Base-by-base conservation (phyloP, 2,329 filamentous ascomycete genomes). In the Xylaria sp. region DNA sequence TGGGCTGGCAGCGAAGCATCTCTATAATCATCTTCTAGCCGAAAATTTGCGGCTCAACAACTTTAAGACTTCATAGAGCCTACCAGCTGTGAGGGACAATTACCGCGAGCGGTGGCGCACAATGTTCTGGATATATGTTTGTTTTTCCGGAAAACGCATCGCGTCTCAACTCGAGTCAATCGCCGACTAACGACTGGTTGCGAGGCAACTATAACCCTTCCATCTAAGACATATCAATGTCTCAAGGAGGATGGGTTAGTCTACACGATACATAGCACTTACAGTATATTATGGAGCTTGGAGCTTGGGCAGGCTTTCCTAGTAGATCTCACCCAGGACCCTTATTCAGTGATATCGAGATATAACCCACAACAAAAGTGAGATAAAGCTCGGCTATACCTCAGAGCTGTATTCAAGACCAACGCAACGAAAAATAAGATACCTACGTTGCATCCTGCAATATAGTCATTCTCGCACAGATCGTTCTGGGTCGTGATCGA, bases 401-500 rank as follows among this genome's bases (percentile, higher is more conserved):
- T 7, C 23, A 59, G 28, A 59, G 55, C 34, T 46, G 13, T 6
- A 37, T 54, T 18, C 5, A 51, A 32, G 32, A 5, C 44, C 20
- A 6, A 9, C 10, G 10, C 10, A 37, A 37, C 10, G 10, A 50
- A n/a, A n/a, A 56, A 32, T 20, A 63, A 56, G 12, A 39, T 39
- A 39, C 4, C 54, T 2, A n/a, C 34, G 13, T 37, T 51, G 50
- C 48, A 32, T 32, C 34, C 15, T 54, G 9, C 10, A 23, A 18
- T 28, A 56, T 56, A 20, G 20, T 39, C 8, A 28, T 63, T 55
- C 52, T 28, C 13, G 41, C 23, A 64, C 32, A 39, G 28, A 23
- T 32, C 12, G 50, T 34, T 57, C 28, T 48, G 56, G 60, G 55
- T 66, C 51, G 54, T 39, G 57, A 66, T 66, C 20, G 39, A 50